phyloP scores from a whole-genome alignment of 139 green algal genomes.

The Chlorella sorokiniana region DNA sequence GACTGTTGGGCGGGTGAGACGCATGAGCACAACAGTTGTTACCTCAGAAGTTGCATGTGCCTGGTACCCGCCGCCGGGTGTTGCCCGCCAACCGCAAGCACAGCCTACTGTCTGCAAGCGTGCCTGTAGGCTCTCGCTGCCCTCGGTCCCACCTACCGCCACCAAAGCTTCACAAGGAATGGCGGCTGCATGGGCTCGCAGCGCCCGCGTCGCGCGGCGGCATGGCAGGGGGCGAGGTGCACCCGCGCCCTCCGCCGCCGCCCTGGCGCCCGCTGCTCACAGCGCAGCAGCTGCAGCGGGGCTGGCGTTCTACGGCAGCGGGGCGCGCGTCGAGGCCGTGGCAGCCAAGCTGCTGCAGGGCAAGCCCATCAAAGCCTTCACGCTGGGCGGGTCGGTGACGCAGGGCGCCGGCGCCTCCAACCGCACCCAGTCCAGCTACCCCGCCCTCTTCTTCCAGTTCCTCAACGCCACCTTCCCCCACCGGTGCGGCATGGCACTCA shows the following conservation, averaged over 20 bases:
- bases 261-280: not conserved
- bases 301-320: constrained; percentile 8
- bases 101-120: no score
- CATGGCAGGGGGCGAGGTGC: no score
- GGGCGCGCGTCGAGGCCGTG: not conserved
- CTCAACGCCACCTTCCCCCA: constrained; percentile 11
- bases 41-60: no score
- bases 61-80: no score
- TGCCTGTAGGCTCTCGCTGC: no score
- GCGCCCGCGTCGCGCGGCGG: no score
- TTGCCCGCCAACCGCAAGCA: no score
- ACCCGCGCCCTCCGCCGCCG: not conserved
- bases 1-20: not conserved
- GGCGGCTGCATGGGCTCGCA: no score
- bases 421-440: not conserved
- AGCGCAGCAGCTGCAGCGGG: not conserved
- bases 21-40: no score
- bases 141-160: no score
- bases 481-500: not conserved
- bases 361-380: constrained; percentile 1
- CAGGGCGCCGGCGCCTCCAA: not conserved
- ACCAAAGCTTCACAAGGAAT: no score
- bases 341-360: not conserved
- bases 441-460: not conserved
- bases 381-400: constrained; percentile 1